A percentile compares a stretch with the other conserved stretches of the same genome.
phyloP scores from a whole-genome alignment of 2,329 filamentous ascomycete genomes.

The Endocalyx cinctus region DNA sequence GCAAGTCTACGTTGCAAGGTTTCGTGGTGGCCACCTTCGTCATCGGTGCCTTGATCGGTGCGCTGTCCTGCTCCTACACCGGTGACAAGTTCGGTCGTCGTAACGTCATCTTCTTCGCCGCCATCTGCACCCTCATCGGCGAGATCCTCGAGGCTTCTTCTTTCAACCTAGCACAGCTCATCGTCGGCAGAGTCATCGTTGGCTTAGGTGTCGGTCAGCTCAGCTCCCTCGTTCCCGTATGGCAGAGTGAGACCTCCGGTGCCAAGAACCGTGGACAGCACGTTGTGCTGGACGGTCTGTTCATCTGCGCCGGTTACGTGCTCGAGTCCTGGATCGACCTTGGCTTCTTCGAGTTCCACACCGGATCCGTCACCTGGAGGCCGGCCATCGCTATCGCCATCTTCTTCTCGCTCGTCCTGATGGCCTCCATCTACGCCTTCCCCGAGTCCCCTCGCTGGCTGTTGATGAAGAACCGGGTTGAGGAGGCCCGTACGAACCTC shows the following conservation, averaged over 20 bases:
- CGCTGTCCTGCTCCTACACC: slow-evolving; percentile 30
- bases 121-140: slow-evolving; percentile 36
- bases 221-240: slow-evolving; percentile 36
- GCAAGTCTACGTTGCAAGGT: slow-evolving; percentile 32
- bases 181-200: slow-evolving; percentile 35
- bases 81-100: slow-evolving; percentile 37
- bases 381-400: slow-evolving; percentile 30
- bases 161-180: slow-evolving; percentile 35
- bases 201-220: slow-evolving; percentile 35
- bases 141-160: slow-evolving; percentile 36
- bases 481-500: slow-evolving; percentile 29
- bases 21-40: slow-evolving; percentile 33
- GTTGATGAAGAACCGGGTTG: slow-evolving; percentile 23
- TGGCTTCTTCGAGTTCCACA: slow-evolving; percentile 32
- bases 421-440: slow-evolving; percentile 26
- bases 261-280: slow-evolving; percentile 39
- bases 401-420: slow-evolving; percentile 23
- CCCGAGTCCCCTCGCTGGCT: slow-evolving; percentile 34
- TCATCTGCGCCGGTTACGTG: slow-evolving; percentile 32
- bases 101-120: slow-evolving; percentile 35
- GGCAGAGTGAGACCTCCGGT: slow-evolving; percentile 33
- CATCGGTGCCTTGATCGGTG: slow-evolving; percentile 31
- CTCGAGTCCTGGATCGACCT: slow-evolving; percentile 42
- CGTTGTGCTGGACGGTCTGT: slow-evolving; percentile 32
- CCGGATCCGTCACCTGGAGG: slow-evolving; percentile 27